Evolutionary conservation across 1,284 basidiomycete genomes (phyloP).

Genomic region (Moniliella sp.): DNA sequence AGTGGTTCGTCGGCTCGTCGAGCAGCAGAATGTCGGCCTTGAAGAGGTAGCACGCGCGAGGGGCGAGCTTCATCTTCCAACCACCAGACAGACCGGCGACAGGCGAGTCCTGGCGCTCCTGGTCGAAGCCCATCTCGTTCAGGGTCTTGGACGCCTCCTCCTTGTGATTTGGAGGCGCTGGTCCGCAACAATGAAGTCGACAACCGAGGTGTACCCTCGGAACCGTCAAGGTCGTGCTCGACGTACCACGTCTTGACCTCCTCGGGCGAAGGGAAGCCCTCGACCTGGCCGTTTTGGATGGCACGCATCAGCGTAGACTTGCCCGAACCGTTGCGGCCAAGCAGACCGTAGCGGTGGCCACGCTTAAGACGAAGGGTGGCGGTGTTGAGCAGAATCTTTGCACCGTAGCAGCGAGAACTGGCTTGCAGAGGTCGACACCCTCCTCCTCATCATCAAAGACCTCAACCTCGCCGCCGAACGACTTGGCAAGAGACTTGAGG

Average conservation of each 20-base stretch:
- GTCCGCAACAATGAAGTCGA: conserved; percentile 31
- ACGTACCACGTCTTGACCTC: conserved; percentile 34
- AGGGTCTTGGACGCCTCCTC: conserved; percentile 23
- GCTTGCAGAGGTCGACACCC: conserved; percentile 33
- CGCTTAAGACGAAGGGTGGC: conserved; percentile 33
- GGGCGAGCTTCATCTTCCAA: conserved; percentile 35
- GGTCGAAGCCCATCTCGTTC: conserved; percentile 32
- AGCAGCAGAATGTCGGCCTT: conserved; percentile 34
- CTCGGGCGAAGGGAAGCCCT: conserved; percentile 34
- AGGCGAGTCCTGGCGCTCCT: conserved; percentile 23
- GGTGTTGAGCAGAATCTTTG: conserved; percentile 34
- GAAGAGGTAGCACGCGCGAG: conserved; percentile 32
- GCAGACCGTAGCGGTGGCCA: conserved; percentile 34
- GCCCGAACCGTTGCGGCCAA: conserved; percentile 33
- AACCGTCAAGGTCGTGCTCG: conserved; percentile 34
- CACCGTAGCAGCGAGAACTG: conserved; percentile 35
- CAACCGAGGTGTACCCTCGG: conserved; percentile 30
- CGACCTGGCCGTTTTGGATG: conserved; percentile 34
- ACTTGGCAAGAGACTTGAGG: conserved; percentile 25
- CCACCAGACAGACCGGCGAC: conserved; percentile 33
- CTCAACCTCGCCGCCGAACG: conserved; percentile 29
- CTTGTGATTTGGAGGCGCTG: conserved; percentile 20
- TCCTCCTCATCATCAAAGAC: conserved; percentile 34
- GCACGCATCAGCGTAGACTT: conserved; percentile 35
- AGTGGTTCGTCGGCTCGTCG: conserved; percentile 33